Conservation (phyloP, 805 yeast genomes). For the Naumovozyma castellii region DNA sequence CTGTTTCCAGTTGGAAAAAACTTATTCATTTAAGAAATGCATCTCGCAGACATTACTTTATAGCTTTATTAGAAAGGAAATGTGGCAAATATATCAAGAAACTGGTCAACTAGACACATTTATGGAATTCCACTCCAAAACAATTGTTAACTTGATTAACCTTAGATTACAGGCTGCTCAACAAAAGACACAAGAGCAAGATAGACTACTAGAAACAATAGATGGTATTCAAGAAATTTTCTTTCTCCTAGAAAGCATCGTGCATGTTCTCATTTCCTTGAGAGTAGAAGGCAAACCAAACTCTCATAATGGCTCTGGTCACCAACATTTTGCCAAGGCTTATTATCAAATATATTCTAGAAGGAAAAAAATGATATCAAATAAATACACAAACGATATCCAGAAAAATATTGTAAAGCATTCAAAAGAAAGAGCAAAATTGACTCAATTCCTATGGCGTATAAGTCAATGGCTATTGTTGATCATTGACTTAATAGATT, state of each 20-base stretch:
- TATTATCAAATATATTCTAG: slow-evolving; percentile 5
- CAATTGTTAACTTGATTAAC: neutral
- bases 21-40: neutral
- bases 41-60: slow-evolving; percentile 4
- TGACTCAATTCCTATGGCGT: neutral
- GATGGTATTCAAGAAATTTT: neutral
- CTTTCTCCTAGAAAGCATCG: slow-evolving; percentile 1
- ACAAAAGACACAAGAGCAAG: neutral
- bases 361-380: slow-evolving; percentile 4
- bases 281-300: neutral
- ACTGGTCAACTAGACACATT: neutral
- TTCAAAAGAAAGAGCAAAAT: neutral
- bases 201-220: neutral
- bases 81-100: slow-evolving; percentile 1
- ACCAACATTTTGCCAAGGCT: slow-evolving; percentile 2
- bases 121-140: neutral
- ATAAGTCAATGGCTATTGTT: neutral
- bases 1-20: slow-evolving; percentile 1
- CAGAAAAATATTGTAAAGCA: slow-evolving; percentile 1
- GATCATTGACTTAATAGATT: neutral
- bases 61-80: slow-evolving; percentile 5
- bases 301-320: neutral
- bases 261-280: slow-evolving; percentile 3
- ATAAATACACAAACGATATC: slow-evolving; percentile 7
- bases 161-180: neutral